Base-by-base conservation (phyloP, 2,329 filamentous ascomycete genomes). In the Mariannaea elegans region DNA sequence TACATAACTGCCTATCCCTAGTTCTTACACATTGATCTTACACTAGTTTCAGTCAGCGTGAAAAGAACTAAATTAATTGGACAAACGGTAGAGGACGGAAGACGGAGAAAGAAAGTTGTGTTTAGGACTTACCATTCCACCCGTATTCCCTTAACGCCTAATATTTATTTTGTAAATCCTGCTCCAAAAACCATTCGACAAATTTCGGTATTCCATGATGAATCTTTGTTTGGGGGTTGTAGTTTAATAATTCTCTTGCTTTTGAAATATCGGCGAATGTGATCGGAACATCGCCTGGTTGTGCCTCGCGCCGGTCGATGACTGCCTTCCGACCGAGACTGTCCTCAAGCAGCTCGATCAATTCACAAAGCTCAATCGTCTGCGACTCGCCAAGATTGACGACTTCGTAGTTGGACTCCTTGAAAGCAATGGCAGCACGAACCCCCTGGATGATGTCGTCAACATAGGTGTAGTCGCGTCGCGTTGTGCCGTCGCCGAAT, bases 351-450 rank as follows among this genome's bases (percentile, higher is more conserved):
- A 67, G 44, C 21, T 29, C 46, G 18, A 71, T 65, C 19, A 71
- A 31, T 3, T 62, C 61, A 3, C 61, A 18, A 24, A 71, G 64
- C 62, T 63, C 56, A 31, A 65, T 65, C 7, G 68, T 65, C 47
- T 66, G 63, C 23, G 59, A 65, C 52, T 68, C 66, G 36, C 68
- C 68, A 12, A 71, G 61, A 46, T 71, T 71, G 61, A 71, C 59
- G 3, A 64, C 54, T 34, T 71, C 68, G 31, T 65, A 71, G 10
- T 38, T 41, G 19, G 64, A 53, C 7, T 13, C 61, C 19, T 52
- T 27, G 48, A 61, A 68, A 31, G 65, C 66, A 16, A 70, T 61
- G 7, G 67, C 66, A 2, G 65, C 58, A 9, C 63, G 60, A 19
- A 70, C 55, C 5, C 66, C 67, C 44, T 66, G 63, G 42, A 69